Evolutionary conservation across 305 asterid species (phyloP).

Genomic region (Plantago coronopus): DNA sequence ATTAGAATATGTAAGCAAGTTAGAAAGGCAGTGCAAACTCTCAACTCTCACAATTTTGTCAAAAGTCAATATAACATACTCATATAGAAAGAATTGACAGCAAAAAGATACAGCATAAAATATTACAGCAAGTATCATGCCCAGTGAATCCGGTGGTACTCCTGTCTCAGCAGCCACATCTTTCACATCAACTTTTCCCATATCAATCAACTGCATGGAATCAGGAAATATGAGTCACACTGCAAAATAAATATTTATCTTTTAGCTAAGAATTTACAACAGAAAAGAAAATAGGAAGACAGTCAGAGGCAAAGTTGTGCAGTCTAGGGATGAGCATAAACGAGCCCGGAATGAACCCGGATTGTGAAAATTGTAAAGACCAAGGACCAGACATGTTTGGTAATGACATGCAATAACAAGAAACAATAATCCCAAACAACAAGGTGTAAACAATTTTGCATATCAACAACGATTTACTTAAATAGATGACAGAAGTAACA

Average conservation of each 20-base stretch:
- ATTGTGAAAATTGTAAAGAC: too few relatives aligned
- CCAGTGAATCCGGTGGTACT: slow-evolving; percentile 58
- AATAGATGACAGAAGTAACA: too few relatives aligned
- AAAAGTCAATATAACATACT: neutral
- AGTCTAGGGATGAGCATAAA: too few relatives aligned
- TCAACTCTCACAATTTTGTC: neutral
- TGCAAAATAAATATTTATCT: slow-evolving; percentile 2
- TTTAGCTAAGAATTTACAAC: slow-evolving; percentile 17
- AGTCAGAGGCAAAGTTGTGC: too few relatives aligned
- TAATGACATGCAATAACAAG: too few relatives aligned
- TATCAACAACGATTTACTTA: too few relatives aligned
- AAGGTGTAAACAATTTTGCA: too few relatives aligned
- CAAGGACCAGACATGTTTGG: too few relatives aligned
- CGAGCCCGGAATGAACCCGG: too few relatives aligned
- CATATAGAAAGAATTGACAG: neutral
- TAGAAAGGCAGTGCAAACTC: slow-evolving; percentile 6
- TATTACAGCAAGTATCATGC: slow-evolving; percentile 60
- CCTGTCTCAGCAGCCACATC: slow-evolving; percentile 81
- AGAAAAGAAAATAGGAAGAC: too few relatives aligned
- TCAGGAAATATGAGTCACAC: slow-evolving; percentile 20
- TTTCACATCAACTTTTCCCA: slow-evolving; percentile 61
- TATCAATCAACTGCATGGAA: slow-evolving; percentile 63
- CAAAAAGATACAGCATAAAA: slow-evolving; percentile 18
- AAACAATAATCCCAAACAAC: neutral
- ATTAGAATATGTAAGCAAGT: slow-evolving; percentile 13